These are phyloP conservation scores for Geum urbanum DNA, from an alignment of 306 rosid species.

Conservation along the genomic window DNA sequence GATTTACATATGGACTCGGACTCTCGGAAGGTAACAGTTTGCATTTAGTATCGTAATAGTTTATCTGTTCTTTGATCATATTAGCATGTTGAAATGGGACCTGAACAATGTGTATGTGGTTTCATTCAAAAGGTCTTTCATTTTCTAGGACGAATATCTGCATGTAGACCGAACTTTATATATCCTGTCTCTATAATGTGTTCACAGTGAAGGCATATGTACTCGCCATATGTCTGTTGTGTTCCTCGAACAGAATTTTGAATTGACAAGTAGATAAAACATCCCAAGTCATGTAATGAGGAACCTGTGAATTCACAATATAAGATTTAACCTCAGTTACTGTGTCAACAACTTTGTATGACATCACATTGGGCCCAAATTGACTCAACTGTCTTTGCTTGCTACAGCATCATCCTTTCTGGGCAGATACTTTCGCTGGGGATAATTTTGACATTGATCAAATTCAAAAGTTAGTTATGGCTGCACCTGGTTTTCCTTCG, in stretches of 20 bases:
- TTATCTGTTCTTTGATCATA: neutral
- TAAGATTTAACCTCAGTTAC: slow-evolving; percentile 35
- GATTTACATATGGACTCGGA: slow-evolving; percentile 43
- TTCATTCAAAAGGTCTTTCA: neutral
- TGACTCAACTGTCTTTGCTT: slow-evolving; percentile 14
- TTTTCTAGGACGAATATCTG: neutral
- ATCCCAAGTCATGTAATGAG: slow-evolving; percentile 32
- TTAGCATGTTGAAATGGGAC: neutral
- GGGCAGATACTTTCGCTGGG: slow-evolving; percentile 38
- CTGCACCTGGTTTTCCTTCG: slow-evolving; percentile 37
- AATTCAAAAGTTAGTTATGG: slow-evolving; percentile 29
- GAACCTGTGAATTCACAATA: slow-evolving; percentile 30
- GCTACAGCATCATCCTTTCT: slow-evolving; percentile 38
- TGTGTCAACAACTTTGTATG: slow-evolving; percentile 2
- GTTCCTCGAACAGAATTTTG: neutral
- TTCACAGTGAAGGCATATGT: neutral
- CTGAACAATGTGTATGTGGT: neutral
- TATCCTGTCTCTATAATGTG: neutral
- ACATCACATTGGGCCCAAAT: slow-evolving; percentile 7
- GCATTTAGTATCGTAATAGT: neutral
- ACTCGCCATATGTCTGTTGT: neutral
- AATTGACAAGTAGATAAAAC: slow-evolving; percentile 14
- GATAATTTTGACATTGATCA: slow-evolving; percentile 20
- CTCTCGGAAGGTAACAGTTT: slow-evolving; percentile 39
- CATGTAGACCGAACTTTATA: neutral